Percentiles rank a stretch among this genome's conserved stretches.
Conservation (phyloP, 805 yeast genomes). For the Spathaspora hagerdaliae region DNA sequence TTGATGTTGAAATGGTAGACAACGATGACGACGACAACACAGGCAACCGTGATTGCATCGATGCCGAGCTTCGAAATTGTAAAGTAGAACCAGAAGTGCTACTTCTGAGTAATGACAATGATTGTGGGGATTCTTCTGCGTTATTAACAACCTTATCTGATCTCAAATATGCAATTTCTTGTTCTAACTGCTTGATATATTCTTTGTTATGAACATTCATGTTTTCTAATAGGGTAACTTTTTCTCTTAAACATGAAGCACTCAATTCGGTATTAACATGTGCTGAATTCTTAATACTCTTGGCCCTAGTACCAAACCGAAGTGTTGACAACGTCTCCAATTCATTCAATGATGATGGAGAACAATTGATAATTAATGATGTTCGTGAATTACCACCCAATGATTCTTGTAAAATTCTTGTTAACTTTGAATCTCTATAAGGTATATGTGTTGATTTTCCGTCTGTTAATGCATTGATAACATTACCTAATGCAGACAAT, state of each 20-base stretch:
- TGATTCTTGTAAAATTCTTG: conserved; percentile 72
- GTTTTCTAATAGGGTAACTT: conserved; percentile 32
- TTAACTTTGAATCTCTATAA: conserved; percentile 76
- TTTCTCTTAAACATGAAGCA: conserved; percentile 42
- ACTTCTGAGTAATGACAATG: neutral
- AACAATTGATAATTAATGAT: conserved; percentile 78
- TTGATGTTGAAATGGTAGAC: neutral
- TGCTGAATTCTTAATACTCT: conserved; percentile 67
- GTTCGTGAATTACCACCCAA: conserved; percentile 88
- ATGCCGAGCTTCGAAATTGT: neutral
- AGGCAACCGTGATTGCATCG: conserved; percentile 1
- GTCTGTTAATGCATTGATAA: conserved; percentile 74
- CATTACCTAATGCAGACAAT: conserved; percentile 73
- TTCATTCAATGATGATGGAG: conserved; percentile 70
- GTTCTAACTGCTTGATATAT: conserved; percentile 39
- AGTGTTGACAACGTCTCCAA: conserved; percentile 82
- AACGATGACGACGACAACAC: neutral
- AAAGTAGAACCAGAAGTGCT: neutral
- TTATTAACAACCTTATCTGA: neutral
- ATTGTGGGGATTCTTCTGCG: neutral
- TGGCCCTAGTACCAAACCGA: conserved; percentile 85
- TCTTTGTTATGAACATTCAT: conserved; percentile 22
- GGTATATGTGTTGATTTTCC: conserved; percentile 72
- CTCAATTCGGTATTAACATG: conserved; percentile 59
- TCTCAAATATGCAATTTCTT: conserved; percentile 26